A percentile compares a stretch with the other conserved stretches of the same genome.
Evolutionary conservation across 2,329 filamentous ascomycete genomes (phyloP).

Genomic region (Colletotrichum filicis): DNA sequence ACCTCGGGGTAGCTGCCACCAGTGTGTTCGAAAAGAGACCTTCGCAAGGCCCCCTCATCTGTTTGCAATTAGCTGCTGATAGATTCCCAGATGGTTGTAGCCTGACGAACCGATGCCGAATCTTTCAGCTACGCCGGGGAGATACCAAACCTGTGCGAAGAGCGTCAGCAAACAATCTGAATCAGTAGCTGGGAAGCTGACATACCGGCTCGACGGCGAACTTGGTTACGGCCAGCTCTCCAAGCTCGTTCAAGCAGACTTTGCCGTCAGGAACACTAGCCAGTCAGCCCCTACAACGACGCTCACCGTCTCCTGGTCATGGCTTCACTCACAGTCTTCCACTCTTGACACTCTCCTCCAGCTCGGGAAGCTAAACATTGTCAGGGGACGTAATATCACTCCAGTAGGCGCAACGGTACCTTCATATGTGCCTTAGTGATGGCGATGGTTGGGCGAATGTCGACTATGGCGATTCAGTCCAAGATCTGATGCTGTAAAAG

Average conservation of each 20-base stretch:
- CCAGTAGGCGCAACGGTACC: constrained; percentile 42
- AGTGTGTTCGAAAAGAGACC: constrained; percentile 93
- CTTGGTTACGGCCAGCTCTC: constrained; percentile 94
- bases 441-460: constrained; percentile 91
- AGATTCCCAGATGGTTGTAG: not conserved
- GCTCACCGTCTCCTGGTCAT: not conserved
- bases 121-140: constrained; percentile 87
- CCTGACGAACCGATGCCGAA: constrained; percentile 81
- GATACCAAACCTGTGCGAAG: constrained; percentile 73
- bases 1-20: constrained; percentile 94
- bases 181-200: constrained; percentile 47
- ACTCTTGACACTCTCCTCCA: constrained; percentile 85
- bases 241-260: constrained; percentile 85
- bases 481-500: not conserved
- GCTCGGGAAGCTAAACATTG: constrained; percentile 77
- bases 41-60: constrained; percentile 88
- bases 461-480: constrained; percentile 58
- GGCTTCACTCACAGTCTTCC: constrained; percentile 72
- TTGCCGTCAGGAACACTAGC: constrained; percentile 79
- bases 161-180: not conserved
- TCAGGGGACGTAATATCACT: constrained; percentile 9
- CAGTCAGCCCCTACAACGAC: not conserved
- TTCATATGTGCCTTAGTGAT: constrained; percentile 96
- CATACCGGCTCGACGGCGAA: constrained; percentile 93
- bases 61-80: constrained; percentile 40